These are phyloP conservation scores for Picea glauca DNA, from an alignment of 75 land plant species.

Conservation along the genomic window DNA sequence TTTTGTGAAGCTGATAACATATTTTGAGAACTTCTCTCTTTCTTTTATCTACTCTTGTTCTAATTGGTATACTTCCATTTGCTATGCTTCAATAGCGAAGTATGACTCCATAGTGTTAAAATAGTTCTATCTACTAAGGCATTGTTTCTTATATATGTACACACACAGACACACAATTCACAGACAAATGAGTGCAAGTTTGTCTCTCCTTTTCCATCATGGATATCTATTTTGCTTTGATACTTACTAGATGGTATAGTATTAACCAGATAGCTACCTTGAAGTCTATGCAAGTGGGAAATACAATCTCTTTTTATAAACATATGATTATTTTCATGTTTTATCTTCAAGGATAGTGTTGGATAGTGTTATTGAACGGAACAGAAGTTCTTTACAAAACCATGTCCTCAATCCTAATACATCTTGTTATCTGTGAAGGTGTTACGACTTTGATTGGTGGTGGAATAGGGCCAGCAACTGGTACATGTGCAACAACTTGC, in stretches of 20 bases:
- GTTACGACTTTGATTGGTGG: slow-evolving; percentile 94
- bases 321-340: not conserved
- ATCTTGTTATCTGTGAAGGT: slow-evolving; percentile 36
- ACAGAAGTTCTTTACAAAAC: not conserved
- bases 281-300: not conserved
- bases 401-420: not conserved
- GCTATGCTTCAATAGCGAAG: not conserved
- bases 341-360: not conserved
- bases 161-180: no score
- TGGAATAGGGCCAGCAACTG: slow-evolving; percentile 96
- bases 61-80: not conserved
- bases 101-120: not conserved
- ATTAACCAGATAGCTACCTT: not conserved
- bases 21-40: not conserved
- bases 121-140: not conserved
- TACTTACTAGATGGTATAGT: not conserved
- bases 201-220: not conserved
- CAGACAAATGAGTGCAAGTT: not conserved
- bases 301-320: not conserved
- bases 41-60: not conserved
- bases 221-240: not conserved
- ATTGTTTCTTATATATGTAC: not conserved
- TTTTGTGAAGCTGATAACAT: not conserved
- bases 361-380: not conserved
- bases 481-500: slow-evolving; percentile 98